Evolutionary conservation across 192 early-diverging fungal genomes (phyloP), one percentile per base, ranked within the genome.

Genomic region (Dimargaris verticillata): DNA sequence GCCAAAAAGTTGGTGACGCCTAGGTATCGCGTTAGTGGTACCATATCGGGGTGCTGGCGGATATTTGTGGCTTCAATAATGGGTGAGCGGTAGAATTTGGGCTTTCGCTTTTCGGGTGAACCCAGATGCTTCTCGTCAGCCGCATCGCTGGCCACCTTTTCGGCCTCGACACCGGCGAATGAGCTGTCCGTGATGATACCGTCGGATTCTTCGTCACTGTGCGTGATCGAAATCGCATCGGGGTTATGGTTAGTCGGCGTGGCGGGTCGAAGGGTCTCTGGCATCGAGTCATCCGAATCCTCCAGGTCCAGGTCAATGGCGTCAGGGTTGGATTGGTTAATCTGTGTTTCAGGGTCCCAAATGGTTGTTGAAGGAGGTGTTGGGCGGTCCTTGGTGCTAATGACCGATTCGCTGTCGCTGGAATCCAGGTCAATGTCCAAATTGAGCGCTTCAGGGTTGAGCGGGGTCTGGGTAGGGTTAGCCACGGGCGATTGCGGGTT

Each of bases 1-100:
- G 92, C 81, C 45, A 97, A 63, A 69, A 99, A 99, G 38, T 76
- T 68, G 2, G 96, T 99, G 10, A 71, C 51, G 0, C 70, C 66
- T 2, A 67, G 64, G 26, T 68, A 59, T 12, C 68, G 64, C 20
- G 61, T 63, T 12, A 64, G 69, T 28, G 63, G 49, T 2, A 55
- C 33, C 10, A 67, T 28, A 11, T 49, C 58, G 12, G 50, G 61
- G 20, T 60, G 41, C 29, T 58, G 33, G 11, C 45, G 28, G 1
- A 46, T 14, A 26, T 38, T n/a, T 13, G 17, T 49, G 17, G 29
- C 22, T 9, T 38, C 50, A 49, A 12, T 28, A 14, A 22, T 12
- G 24, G 14, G 6, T 14, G 49, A 38, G 24, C 57, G 33, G 42
- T 26, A 53, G 14, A 42, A 10, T 17, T 20, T 33, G 22, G 43